These are phyloP conservation scores for Vigna nakashimae DNA, from an alignment of 306 rosid species.

Conservation along the genomic window DNA sequence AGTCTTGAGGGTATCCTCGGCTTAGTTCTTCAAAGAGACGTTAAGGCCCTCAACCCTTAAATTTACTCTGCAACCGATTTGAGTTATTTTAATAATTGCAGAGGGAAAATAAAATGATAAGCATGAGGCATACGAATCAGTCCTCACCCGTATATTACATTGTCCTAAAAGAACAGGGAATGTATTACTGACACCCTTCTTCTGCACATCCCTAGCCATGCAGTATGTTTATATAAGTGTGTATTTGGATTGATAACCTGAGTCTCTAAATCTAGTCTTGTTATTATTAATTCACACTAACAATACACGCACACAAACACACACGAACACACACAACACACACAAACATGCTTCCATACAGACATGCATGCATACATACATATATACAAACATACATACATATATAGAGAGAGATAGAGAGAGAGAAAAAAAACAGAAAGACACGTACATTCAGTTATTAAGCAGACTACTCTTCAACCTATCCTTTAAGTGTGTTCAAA, in stretches of 20 bases:
- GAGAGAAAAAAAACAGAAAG: neutral
- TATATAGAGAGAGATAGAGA: no score
- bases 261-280: no score
- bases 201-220: neutral
- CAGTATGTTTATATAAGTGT: neutral
- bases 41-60: neutral
- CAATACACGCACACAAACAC: no score
- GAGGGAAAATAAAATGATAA: neutral
- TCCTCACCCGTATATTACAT: neutral
- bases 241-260: no score
- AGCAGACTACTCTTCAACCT: neutral
- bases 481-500: neutral
- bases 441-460: neutral
- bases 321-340: no score
- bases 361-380: no score
- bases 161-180: neutral
- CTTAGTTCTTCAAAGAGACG: neutral
- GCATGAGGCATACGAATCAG: neutral
- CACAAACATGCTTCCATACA: no score
- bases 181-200: neutral
- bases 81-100: neutral
- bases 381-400: neutral
- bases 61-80: neutral
- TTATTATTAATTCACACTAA: no score
- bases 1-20: neutral